phyloP scores from a whole-genome alignment of 345 rosid genomes.

The Lepidium aucheri region DNA sequence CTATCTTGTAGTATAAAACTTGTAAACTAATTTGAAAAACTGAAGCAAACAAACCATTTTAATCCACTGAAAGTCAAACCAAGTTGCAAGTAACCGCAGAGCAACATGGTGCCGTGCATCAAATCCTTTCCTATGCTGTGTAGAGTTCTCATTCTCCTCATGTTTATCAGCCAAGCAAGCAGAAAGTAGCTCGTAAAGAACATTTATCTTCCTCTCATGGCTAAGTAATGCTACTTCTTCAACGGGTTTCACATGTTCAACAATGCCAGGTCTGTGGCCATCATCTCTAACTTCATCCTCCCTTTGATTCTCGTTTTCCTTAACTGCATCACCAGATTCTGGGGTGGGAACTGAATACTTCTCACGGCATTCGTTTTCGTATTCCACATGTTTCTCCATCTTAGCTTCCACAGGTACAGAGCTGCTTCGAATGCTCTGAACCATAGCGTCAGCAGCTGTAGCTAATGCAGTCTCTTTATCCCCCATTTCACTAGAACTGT shows the following conservation, averaged over 20 bases:
- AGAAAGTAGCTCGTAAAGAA: conserved; percentile 81
- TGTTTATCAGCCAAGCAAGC: conserved; percentile 76
- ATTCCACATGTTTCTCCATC: conserved; percentile 65
- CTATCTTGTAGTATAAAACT: not conserved
- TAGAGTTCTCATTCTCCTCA: conserved; percentile 39
- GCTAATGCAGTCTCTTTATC: conserved; percentile 66
- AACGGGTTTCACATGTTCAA: conserved; percentile 38
- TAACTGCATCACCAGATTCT: conserved; percentile 29
- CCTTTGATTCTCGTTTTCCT: not conserved
- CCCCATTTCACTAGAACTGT: conserved; percentile 36
- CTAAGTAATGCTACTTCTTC: conserved; percentile 64
- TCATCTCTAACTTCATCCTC: not conserved
- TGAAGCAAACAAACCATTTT: conserved; percentile 55
- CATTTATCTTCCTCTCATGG: conserved; percentile 65
- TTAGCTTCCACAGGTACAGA: conserved; percentile 47
- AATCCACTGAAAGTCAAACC: conserved; percentile 79
- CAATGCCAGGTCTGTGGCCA: not conserved
- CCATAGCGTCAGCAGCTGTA: conserved; percentile 64
- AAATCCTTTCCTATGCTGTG: conserved; percentile 65
- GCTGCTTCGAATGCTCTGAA: conserved; percentile 35
- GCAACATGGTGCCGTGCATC: conserved; percentile 94
- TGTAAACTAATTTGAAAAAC: not conserved
- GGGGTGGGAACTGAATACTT: conserved; percentile 40
- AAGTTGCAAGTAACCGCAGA: conserved; percentile 67
- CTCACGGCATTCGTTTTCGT: conserved; percentile 63